phyloP scores from a whole-genome alignment of 768 basidiomycete species.

The Lactarius trivialis region DNA sequence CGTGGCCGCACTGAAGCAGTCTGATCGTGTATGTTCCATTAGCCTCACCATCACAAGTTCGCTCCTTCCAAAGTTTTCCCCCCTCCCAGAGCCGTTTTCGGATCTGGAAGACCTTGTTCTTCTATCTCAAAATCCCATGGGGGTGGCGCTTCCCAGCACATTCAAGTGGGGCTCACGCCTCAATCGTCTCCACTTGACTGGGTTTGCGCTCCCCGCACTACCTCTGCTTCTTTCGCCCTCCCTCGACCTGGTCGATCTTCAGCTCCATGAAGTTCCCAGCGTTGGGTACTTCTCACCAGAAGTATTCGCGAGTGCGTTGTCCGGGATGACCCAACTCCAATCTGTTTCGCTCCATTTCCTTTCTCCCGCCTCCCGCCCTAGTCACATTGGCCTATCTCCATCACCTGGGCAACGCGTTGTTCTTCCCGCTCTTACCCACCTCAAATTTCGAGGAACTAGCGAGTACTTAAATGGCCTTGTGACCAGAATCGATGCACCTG shows the following conservation, averaged over 20 bases:
- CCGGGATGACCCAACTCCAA: background rate
- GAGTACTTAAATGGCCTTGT: background rate
- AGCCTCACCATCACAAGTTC: background rate
- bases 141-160: background rate
- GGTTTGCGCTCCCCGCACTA: background rate
- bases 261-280: background rate
- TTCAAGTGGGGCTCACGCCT: background rate
- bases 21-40: background rate
- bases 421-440: background rate
- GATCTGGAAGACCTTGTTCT: background rate
- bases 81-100: background rate
- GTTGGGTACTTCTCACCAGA: background rate
- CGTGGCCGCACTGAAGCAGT: background rate
- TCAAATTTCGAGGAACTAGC: background rate
- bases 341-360: background rate
- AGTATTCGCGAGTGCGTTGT: background rate
- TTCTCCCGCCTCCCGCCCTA: background rate
- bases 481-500: background rate
- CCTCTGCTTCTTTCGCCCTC: background rate
- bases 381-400: background rate
- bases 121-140: background rate
- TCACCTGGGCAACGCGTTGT: background rate
- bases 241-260: background rate
- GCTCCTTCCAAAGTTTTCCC: background rate
- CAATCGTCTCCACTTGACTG: background rate